Evolutionary conservation across 2,329 filamentous ascomycete genomes (phyloP), one percentile per base, ranked within the genome.

Genomic region (Sporothrix brasiliensis): DNA sequence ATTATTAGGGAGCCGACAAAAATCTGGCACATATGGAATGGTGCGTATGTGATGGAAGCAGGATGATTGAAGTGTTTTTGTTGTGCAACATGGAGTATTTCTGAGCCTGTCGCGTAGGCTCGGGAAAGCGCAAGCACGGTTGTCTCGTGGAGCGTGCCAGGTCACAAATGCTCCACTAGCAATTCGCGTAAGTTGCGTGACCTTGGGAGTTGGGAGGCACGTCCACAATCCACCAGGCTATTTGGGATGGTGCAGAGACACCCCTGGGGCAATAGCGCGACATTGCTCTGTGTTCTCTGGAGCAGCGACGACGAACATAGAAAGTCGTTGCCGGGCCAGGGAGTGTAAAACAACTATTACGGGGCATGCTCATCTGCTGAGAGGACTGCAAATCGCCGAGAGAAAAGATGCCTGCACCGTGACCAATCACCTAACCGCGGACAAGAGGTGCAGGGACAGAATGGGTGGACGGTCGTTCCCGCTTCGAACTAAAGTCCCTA

Each of bases 281-380:
- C 63, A 47, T 65, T 56, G 56, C 65, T 27, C 39, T 14, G 39
- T 27, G 11, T 39, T 9, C 39, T 34, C 34, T 24, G 24, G 24
- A 24, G 24, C 24, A 24, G 24, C 24, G 24, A 24, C 1, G 58
- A n/a, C n/a, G 13, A 58, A 21, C 30, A 19, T 7, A 27, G 30
- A 10, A 10, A 47, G 63, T 66, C 63, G 63, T 66, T 66, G 63
- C 63, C 27, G 63, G 63, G 63, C 63, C 63, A 66, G 47, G 58
- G 58, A 63, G 39, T 47, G 39, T 47, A 27, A 47, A 47, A 47
- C 49, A 50, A 21, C 19, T 50, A 10, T 44, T 50, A 21, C 49
- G 49, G 49, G 49, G 49, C 16, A 21, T 50, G 44, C 44, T 49
- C 44, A 49, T 49, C 44, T 34, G 34, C 44, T 49, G 13, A 4